A percentile compares a stretch with the other conserved stretches of the same genome.
Evolutionary conservation across 108 stramenopile species (phyloP).

Genomic region (Schizochytrium sp.): DNA sequence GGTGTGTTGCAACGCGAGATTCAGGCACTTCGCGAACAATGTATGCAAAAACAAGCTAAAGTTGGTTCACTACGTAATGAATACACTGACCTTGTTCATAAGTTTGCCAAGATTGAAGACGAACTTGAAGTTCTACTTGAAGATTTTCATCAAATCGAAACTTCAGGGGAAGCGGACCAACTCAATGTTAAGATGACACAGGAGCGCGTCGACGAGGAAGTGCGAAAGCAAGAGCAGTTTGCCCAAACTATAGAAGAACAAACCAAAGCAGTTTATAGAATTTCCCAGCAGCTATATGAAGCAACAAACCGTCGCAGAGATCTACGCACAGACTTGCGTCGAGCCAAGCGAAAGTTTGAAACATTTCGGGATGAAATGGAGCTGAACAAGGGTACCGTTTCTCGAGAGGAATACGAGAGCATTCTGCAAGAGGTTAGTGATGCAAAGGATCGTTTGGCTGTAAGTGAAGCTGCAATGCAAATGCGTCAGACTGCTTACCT

Average conservation of each 20-base stretch:
- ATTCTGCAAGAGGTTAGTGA: neutral
- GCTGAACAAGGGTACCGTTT: constrained; percentile 21
- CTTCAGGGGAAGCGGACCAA: too few relatives aligned
- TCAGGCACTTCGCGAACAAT: neutral
- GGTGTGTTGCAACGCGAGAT: constrained; percentile 25
- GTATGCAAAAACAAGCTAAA: neutral
- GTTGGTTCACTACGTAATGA: constrained; percentile 8
- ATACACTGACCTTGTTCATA: neutral
- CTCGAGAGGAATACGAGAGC: neutral
- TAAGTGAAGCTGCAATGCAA: constrained; percentile 26
- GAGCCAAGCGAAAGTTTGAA: neutral
- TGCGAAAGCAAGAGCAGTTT: constrained; percentile 46
- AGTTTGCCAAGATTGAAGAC: constrained; percentile 1
- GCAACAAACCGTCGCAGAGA: neutral
- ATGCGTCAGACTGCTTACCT: constrained; percentile 18
- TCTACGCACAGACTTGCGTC: neutral
- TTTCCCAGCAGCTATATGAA: constrained; percentile 35
- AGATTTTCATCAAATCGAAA: neutral
- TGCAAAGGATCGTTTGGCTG: neutral
- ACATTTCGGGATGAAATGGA: neutral
- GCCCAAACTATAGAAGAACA: neutral
- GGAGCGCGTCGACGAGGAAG: constrained; percentile 15
- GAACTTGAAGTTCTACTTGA: constrained; percentile 3
- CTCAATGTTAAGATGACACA: neutral
- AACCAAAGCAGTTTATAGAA: neutral